Evolutionary conservation across 352 stramenopile species (phyloP).

Genomic region (Nothophytophthora sp.): DNA sequence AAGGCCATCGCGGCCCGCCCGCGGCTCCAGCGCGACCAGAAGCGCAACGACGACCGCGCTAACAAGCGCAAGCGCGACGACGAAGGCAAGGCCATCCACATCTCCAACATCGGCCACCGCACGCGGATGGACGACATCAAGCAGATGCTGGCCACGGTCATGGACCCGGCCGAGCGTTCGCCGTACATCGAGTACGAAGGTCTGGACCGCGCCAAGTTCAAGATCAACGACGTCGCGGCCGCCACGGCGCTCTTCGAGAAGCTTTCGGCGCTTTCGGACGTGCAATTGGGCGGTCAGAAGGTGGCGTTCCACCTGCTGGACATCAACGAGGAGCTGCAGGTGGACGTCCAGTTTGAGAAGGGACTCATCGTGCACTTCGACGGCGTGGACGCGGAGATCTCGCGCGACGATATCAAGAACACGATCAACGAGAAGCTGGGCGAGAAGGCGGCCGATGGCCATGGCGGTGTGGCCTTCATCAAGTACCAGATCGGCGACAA

Average conservation of each 20-base stretch:
- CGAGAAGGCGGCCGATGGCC: conserved; percentile 61
- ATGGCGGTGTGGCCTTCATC: conserved; percentile 78
- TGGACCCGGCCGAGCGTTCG: conserved; percentile 45
- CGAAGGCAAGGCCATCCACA: conserved; percentile 78
- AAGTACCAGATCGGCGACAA: conserved; percentile 84
- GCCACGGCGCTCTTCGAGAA: conserved; percentile 75
- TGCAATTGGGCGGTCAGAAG: conserved; percentile 75
- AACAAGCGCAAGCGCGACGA: conserved; percentile 75
- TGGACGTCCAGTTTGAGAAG: conserved; percentile 83
- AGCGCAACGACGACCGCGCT: conserved; percentile 51
- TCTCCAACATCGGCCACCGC: conserved; percentile 76
- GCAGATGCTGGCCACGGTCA: conserved; percentile 64
- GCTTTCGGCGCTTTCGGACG: conserved; percentile 54
- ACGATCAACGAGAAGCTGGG: conserved; percentile 83
- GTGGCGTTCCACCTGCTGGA: conserved; percentile 78
- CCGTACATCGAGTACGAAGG: conserved; percentile 86
- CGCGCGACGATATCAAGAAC: conserved; percentile 88
- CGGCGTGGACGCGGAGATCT: conserved; percentile 76
- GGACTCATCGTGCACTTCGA: conserved; percentile 87
- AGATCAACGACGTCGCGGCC: conserved; percentile 41
- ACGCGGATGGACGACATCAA: conserved; percentile 85
- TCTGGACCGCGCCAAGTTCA: conserved; percentile 74
- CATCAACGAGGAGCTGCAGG: conserved; percentile 64
- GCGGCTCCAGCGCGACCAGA: conserved; percentile 38
- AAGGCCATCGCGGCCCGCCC: conserved; percentile 71